Percentiles rank a stretch among this genome's conserved stretches.
phyloP scores from a whole-genome alignment of 805 yeast genomes.

The Alloascoidea hylecoeti region DNA sequence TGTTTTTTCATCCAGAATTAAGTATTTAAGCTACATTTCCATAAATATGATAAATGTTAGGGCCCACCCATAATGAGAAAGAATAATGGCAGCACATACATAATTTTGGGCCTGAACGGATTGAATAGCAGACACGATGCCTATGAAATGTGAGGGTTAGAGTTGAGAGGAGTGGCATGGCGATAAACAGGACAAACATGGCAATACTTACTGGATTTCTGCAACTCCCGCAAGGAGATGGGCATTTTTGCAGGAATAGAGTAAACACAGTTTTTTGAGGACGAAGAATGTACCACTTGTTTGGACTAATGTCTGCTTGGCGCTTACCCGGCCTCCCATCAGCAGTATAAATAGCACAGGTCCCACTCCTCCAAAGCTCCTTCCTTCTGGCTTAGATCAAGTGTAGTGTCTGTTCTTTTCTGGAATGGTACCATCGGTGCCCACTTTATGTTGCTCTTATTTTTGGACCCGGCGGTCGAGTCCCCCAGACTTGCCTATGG shows the following conservation, averaged over 20 bases:
- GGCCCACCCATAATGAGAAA: background rate
- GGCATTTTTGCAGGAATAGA: too few relatives aligned
- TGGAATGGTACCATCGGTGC: constrained; percentile 89
- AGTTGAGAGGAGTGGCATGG: too few relatives aligned
- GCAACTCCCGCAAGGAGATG: too few relatives aligned
- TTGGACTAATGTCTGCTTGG: too few relatives aligned
- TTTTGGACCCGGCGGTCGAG: constrained; percentile 42
- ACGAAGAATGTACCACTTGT: too few relatives aligned
- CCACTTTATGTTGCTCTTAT: constrained; percentile 54
- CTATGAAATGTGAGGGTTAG: too few relatives aligned
- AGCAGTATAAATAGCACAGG: too few relatives aligned
- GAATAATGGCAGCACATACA: background rate
- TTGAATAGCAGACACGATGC: background rate
- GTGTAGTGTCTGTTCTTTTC: constrained; percentile 99
- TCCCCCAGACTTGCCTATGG: constrained; percentile 68
- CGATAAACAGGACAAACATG: too few relatives aligned
- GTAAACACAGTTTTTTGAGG: too few relatives aligned
- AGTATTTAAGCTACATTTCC: constrained; percentile 17
- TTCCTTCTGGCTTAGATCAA: constrained; percentile 99
- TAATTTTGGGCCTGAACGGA: constrained; percentile 1
- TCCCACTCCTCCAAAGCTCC: constrained; percentile 74
- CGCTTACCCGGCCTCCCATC: too few relatives aligned
- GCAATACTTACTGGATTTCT: too few relatives aligned
- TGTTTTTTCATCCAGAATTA: constrained; percentile 45
- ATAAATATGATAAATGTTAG: background rate